A percentile compares a stretch with the other conserved stretches of the same genome.
phyloP scores from a whole-genome alignment of 139 green algal species.

The Chlorella sorokiniana region DNA sequence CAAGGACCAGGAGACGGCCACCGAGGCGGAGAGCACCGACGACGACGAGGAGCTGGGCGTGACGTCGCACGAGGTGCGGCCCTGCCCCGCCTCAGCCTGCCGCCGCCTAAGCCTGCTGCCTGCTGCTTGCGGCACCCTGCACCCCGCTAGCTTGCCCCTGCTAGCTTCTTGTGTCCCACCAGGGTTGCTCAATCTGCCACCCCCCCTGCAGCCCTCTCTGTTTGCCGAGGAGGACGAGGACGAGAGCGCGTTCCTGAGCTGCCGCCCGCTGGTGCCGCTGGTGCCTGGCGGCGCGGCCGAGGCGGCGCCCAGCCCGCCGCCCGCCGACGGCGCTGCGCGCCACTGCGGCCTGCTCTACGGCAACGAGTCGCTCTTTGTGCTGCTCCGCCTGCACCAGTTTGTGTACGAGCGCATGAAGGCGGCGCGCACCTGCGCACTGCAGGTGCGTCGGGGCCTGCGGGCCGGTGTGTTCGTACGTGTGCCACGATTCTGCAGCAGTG shows the following conservation, averaged over 20 bases:
- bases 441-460: conserved; percentile 19
- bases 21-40: conserved; percentile 30
- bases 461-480: no score
- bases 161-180: neutral
- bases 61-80: conserved; percentile 39
- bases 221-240: conserved; percentile 42
- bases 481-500: no score
- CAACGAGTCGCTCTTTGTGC: conserved; percentile 93
- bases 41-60: conserved; percentile 29
- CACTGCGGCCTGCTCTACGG: conserved; percentile 77
- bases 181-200: no score
- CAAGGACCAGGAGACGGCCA: conserved; percentile 31
- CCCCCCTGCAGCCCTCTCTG: conserved; percentile 19
- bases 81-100: neutral
- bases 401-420: conserved; percentile 84
- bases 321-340: neutral
- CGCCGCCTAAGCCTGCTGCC: neutral
- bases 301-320: neutral
- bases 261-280: conserved; percentile 38
- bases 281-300: neutral
- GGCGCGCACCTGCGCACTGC: conserved; percentile 40
- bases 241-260: conserved; percentile 35
- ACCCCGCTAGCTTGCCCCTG: no score
- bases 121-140: no score
- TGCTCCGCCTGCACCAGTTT: conserved; percentile 84